These are phyloP conservation scores for Limnanthes douglasii DNA, from an alignment of 345 rosid species.

Conservation along the genomic window DNA sequence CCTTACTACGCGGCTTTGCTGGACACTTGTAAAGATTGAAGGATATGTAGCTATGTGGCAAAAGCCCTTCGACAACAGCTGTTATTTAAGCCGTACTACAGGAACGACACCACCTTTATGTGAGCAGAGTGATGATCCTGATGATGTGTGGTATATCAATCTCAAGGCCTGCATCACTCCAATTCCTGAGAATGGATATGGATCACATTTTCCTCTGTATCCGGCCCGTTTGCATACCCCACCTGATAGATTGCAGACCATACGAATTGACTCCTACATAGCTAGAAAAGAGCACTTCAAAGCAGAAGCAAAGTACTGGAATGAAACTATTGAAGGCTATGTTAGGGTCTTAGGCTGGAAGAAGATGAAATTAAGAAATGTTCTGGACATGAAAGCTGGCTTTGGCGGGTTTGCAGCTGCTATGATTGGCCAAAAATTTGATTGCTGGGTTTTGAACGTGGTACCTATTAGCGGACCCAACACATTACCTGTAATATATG, in stretches of 20 bases:
- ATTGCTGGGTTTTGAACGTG: slow-evolving; percentile 87
- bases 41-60: slow-evolving; percentile 93
- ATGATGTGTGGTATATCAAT: slow-evolving; percentile 75
- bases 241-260: slow-evolving; percentile 86
- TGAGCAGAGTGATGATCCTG: slow-evolving; percentile 65
- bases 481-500: slow-evolving; percentile 90
- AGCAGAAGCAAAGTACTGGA: slow-evolving; percentile 91
- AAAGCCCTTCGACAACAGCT: slow-evolving; percentile 67
- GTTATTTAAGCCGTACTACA: slow-evolving; percentile 63
- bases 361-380: slow-evolving; percentile 72
- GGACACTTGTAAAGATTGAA: slow-evolving; percentile 89
- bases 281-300: slow-evolving; percentile 77
- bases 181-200: slow-evolving; percentile 77
- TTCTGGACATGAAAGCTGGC: slow-evolving; percentile 96
- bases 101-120: slow-evolving; percentile 65
- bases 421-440: slow-evolving; percentile 43
- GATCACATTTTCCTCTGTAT: slow-evolving; percentile 59
- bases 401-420: slow-evolving; percentile 98
- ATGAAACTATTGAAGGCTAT: slow-evolving; percentile 60
- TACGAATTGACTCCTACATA: slow-evolving; percentile 67
- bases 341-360: slow-evolving; percentile 72
- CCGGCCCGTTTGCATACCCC: slow-evolving; percentile 75
- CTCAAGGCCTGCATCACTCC: slow-evolving; percentile 77
- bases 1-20: slow-evolving; percentile 79
- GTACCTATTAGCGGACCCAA: slow-evolving; percentile 85